Evolutionary conservation across 441 rosid genomes (phyloP).

Genomic region (Cnidoscolus chayamansa): DNA sequence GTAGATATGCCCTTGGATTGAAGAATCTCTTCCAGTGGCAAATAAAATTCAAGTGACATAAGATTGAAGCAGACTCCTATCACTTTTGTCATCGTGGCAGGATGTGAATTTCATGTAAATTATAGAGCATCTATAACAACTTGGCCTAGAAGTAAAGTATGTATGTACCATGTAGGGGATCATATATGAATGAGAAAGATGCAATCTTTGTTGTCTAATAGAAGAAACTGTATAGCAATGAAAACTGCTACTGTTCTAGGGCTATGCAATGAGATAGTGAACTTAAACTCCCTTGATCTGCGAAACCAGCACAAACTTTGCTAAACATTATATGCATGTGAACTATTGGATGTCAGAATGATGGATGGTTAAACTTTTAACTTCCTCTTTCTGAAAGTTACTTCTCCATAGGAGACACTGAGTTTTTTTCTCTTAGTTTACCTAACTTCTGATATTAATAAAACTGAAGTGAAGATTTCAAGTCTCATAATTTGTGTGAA

Average conservation of each 20-base stretch:
- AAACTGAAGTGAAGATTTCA: slow-evolving; percentile 3
- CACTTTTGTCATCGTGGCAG: background rate
- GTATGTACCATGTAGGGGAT: background rate
- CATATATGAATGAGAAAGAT: background rate
- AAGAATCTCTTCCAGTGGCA: background rate
- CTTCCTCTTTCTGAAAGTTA: background rate
- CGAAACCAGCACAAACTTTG: background rate
- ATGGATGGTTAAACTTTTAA: background rate
- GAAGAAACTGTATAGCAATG: background rate
- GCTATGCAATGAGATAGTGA: background rate
- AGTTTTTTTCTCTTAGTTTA: background rate
- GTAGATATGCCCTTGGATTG: background rate
- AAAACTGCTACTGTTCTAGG: background rate
- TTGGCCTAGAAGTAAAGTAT: background rate
- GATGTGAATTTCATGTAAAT: background rate
- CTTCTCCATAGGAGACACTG: background rate
- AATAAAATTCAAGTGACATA: background rate
- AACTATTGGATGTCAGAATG: background rate
- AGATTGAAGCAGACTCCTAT: background rate
- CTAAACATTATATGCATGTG: background rate
- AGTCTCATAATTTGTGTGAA: background rate
- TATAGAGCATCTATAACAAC: too few relatives aligned
- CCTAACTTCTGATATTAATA: background rate
- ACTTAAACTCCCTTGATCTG: background rate
- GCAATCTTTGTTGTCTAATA: too few relatives aligned